phyloP scores from a whole-genome alignment of 1,139 yeast genomes.

The Hyphopichia wangnamkhiaoensis region DNA sequence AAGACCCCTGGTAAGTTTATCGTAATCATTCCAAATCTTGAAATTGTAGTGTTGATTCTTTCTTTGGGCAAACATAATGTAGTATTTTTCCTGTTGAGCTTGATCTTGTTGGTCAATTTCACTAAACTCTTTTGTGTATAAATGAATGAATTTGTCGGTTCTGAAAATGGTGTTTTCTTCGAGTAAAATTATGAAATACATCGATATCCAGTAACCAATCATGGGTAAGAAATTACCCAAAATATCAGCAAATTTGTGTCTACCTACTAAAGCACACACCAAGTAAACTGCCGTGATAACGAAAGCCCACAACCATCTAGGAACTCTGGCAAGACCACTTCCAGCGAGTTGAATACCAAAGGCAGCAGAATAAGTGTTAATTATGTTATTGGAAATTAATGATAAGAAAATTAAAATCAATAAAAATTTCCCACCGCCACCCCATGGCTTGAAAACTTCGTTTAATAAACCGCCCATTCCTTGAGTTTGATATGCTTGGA shows the following conservation, averaged over 20 bases:
- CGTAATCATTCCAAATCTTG: constrained; percentile 62
- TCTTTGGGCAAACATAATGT: background rate
- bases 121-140: constrained; percentile 55
- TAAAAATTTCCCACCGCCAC: constrained; percentile 30
- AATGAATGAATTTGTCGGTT: constrained; percentile 44
- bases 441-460: constrained; percentile 26
- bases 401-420: constrained; percentile 35
- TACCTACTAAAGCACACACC: constrained; percentile 23
- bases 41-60: constrained; percentile 48
- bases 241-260: constrained; percentile 22
- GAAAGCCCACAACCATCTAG: constrained; percentile 29
- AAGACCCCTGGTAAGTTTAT: constrained; percentile 30
- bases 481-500: constrained; percentile 17
- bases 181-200: constrained; percentile 22
- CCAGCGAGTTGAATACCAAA: constrained; percentile 27
- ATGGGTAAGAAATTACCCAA: constrained; percentile 27
- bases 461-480: constrained; percentile 28
- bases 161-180: constrained; percentile 28
- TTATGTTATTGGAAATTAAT: constrained; percentile 38
- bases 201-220: constrained; percentile 32
- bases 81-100: background rate
- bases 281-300: constrained; percentile 21
- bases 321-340: constrained; percentile 18
- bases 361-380: constrained; percentile 30
- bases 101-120: background rate